Evolutionary conservation across 331 rosid species (phyloP).

Genomic region (Ulmus americana): DNA sequence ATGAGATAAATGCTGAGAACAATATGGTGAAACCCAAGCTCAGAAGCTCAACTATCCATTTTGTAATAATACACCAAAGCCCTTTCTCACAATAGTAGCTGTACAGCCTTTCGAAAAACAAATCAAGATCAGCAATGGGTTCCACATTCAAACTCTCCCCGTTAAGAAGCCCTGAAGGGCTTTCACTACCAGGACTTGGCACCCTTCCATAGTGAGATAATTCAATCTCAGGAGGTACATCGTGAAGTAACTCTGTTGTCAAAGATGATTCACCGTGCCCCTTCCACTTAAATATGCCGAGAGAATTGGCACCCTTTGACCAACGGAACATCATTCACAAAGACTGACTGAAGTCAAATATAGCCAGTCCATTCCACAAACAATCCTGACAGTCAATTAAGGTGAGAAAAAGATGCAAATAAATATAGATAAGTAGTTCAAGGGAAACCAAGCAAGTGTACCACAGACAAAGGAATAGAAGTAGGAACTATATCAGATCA

Average conservation of each 20-base stretch:
- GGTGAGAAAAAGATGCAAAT: neutral
- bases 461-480: too few species aligned
- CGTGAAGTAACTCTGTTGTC: slow-evolving; percentile 45
- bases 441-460: too few species aligned
- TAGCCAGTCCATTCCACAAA: slow-evolving; percentile 66
- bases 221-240: slow-evolving; percentile 66
- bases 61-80: slow-evolving; percentile 77
- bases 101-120: slow-evolving; percentile 88
- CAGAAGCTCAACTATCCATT: slow-evolving; percentile 90
- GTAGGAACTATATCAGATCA: too few species aligned
- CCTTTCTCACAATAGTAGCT: slow-evolving; percentile 87
- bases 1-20: slow-evolving; percentile 78
- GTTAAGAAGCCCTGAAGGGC: slow-evolving; percentile 84
- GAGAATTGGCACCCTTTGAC: slow-evolving; percentile 39
- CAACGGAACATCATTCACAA: slow-evolving; percentile 75
- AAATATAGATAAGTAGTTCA: neutral
- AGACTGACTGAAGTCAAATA: slow-evolving; percentile 44
- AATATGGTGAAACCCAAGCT: slow-evolving; percentile 81
- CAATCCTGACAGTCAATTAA: slow-evolving; percentile 22
- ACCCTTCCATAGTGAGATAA: slow-evolving; percentile 57
- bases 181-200: slow-evolving; percentile 75
- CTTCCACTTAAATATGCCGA: slow-evolving; percentile 56
- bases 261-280: slow-evolving; percentile 48
- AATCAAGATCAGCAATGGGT: slow-evolving; percentile 86
- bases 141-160: slow-evolving; percentile 64